These are phyloP conservation scores for Fusarium albidum DNA, from an alignment of 2,329 filamentous ascomycete genomes.

Conservation along the genomic window DNA sequence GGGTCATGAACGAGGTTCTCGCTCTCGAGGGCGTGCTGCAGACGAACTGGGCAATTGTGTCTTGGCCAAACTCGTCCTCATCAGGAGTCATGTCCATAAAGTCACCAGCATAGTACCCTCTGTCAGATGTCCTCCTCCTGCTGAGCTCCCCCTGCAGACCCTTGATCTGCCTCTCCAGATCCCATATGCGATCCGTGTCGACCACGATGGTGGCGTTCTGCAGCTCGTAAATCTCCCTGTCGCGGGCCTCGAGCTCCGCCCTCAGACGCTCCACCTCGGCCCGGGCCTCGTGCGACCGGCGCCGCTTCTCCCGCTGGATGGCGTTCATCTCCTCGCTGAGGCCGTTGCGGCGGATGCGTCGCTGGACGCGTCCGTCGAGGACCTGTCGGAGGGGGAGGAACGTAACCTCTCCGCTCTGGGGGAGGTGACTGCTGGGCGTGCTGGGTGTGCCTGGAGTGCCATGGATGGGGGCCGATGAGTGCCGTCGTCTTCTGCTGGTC, in stretches of 20 bases:
- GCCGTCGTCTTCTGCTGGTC: slow-evolving; percentile 51
- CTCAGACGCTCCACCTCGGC: slow-evolving; percentile 60
- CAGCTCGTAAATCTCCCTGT: slow-evolving; percentile 62
- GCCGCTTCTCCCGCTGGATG: slow-evolving; percentile 57
- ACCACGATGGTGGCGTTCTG: slow-evolving; percentile 59
- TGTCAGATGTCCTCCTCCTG: slow-evolving; percentile 36
- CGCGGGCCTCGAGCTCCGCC: slow-evolving; percentile 57
- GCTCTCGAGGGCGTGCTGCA: slow-evolving; percentile 60
- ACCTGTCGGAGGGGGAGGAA: slow-evolving; percentile 60
- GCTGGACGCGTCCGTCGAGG: slow-evolving; percentile 64
- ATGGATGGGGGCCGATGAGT: slow-evolving; percentile 54
- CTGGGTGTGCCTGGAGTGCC: slow-evolving; percentile 27
- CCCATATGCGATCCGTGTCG: slow-evolving; percentile 56
- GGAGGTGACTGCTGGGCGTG: slow-evolving; percentile 25
- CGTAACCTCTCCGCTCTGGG: slow-evolving; percentile 49
- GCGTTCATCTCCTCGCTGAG: slow-evolving; percentile 67
- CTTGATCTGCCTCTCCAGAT: slow-evolving; percentile 51
- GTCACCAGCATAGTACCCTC: slow-evolving; percentile 50
- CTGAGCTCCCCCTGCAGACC: slow-evolving; percentile 46
- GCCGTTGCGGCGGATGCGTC: slow-evolving; percentile 63
- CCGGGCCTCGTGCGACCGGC: slow-evolving; percentile 48
- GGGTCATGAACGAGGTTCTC: slow-evolving; percentile 61
- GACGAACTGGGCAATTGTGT: slow-evolving; percentile 58
- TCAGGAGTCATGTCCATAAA: slow-evolving; percentile 51
- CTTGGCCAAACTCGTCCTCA: slow-evolving; percentile 57